Base-by-base conservation (phyloP, 305 asterid species). In the Striga hermonthica region DNA sequence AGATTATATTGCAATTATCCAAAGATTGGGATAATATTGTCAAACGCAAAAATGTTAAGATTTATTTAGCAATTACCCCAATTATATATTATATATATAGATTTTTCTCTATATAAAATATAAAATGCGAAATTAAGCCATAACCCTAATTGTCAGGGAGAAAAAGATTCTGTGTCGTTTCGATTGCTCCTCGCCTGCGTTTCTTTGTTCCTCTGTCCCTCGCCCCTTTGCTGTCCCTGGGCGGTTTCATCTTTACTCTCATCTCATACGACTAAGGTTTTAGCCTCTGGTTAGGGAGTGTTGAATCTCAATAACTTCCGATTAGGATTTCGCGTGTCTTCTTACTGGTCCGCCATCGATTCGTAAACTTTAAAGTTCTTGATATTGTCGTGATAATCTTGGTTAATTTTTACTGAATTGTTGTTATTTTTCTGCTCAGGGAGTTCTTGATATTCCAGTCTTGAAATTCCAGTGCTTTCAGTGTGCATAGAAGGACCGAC, bases 131-230 rank as follows among this genome's bases (percentile, higher is more conserved):
- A 38, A 38, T 36, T 44, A 75, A 63, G 37, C 28, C 67, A 47
- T 36, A 69, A 66, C 81, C 81, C 81, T 77, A 77, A 52, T 60
- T 55, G 54, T 37, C 28, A 54, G 53, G 53, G 22, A 59, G 5
- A 50, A 13, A 7, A 50, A 13, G 47, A 58, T 50, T 67, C 68
- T 67, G 55, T 67, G 55, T 38, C 39, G 47, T 8, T 10, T 22
- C 31, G 35, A 31, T 53, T n/a, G 9, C 9, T 37, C 15, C 11
- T 34, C 67, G 36, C 60, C 60, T 9, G 8, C 12, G 9, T 9
- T 10, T 57, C 39, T 12, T 22, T 47, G 9, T n/a, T 40, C 31
- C 6, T 38, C 6, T 28, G 35, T 44, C 22, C 53, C 65, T 56
- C 57, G 4, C 61, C 65, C 31, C 36, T 11, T 22, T 16, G 47